phyloP scores from a whole-genome alignment of 116 monocot species.

The Papilionanthe hybrid region DNA sequence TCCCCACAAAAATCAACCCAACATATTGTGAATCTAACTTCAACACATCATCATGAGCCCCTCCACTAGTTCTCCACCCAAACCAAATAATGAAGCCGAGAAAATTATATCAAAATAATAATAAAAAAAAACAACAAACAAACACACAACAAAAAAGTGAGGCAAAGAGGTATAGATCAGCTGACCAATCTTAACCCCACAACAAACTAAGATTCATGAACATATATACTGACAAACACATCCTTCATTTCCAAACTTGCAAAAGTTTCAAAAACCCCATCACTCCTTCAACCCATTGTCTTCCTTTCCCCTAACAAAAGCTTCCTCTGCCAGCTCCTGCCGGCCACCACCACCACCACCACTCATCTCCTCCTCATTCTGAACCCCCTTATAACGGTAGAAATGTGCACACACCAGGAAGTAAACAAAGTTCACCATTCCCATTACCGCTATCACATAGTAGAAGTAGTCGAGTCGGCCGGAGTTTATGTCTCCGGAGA shows the following conservation, averaged over 20 bases:
- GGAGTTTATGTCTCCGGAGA: constrained; percentile 33
- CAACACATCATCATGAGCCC: no score
- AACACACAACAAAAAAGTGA: no score
- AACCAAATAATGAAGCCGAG: no score
- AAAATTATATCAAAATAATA: no score
- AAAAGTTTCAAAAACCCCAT: neutral
- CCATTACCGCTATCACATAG: constrained; percentile 30
- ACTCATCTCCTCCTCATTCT: neutral
- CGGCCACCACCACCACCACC: neutral
- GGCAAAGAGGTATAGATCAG: no score
- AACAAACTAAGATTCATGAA: constrained; percentile 1
- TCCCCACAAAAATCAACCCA: no score
- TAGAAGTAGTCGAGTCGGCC: constrained; percentile 56
- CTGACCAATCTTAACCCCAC: no score
- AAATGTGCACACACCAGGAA: constrained; percentile 43
- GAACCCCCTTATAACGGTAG: constrained; percentile 32
- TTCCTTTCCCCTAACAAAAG: constrained; percentile 1
- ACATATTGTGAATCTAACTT: no score
- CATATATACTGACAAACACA: neutral
- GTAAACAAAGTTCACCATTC: constrained; percentile 32
- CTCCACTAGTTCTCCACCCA: no score
- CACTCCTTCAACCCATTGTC: neutral
- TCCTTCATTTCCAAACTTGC: neutral
- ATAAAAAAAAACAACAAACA: no score
- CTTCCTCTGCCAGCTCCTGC: neutral